These are phyloP conservation scores for Teratosphaeria zuluensis DNA, from an alignment of 2,329 filamentous ascomycete genomes.

Conservation along the genomic window DNA sequence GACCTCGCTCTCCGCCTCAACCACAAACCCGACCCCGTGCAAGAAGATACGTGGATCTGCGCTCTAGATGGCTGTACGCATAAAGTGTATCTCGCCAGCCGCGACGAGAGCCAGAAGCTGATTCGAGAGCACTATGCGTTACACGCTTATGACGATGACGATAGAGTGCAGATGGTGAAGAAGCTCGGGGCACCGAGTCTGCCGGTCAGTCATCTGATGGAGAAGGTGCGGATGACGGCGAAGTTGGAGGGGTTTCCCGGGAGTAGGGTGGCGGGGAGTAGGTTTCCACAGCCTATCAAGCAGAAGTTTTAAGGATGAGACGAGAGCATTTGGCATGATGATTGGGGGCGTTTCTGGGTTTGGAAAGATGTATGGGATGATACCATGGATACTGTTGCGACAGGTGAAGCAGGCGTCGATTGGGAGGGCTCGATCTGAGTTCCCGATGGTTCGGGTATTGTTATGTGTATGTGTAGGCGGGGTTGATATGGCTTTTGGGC, in stretches of 20 bases:
- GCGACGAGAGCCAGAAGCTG: constrained; percentile 43
- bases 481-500: no score
- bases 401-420: no score
- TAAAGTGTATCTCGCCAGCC: constrained; percentile 53
- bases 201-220: constrained; percentile 36
- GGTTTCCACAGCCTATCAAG: constrained; percentile 3
- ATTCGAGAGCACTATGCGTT: constrained; percentile 53
- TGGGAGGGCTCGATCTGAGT: no score
- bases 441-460: no score
- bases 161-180: constrained; percentile 42
- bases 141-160: constrained; percentile 49
- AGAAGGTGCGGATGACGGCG: constrained; percentile 30
- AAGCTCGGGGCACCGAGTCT: constrained; percentile 44
- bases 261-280: constrained; percentile 1
- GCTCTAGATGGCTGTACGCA: constrained; percentile 54
- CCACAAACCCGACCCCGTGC: constrained; percentile 16
- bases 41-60: constrained; percentile 54
- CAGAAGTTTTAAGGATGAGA: constrained; percentile 1
- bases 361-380: no score
- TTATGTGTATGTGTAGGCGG: no score
- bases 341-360: no score
- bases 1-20: constrained; percentile 3
- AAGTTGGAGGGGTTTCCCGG: constrained; percentile 5
- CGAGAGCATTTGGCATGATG: no score
- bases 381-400: no score